A percentile compares a stretch with the other conserved stretches of the same genome.
phyloP scores from a whole-genome alignment of 2,329 filamentous ascomycete species.

The Acrocalymma vagum region DNA sequence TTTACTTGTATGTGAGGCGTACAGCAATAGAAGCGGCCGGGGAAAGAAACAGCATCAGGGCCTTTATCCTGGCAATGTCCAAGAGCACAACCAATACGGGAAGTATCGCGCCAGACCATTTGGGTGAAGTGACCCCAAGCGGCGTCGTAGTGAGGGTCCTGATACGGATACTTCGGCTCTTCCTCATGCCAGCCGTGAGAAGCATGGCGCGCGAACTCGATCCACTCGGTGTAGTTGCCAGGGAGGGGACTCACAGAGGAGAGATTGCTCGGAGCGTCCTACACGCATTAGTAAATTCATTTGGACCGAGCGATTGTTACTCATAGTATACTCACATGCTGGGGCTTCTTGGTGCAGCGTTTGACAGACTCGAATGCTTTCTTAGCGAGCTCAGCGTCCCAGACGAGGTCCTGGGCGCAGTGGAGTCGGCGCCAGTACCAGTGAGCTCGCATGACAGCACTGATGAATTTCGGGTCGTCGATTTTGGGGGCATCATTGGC shows the following conservation, averaged over 20 bases:
- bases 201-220: conserved; percentile 36
- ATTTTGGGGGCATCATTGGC: conserved; percentile 31
- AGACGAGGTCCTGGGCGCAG: conserved; percentile 44
- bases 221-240: conserved; percentile 31
- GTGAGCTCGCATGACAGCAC: conserved; percentile 43
- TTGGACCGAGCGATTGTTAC: neutral
- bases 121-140: conserved; percentile 49
- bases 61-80: conserved; percentile 29
- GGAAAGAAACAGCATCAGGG: conserved; percentile 24
- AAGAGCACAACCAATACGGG: conserved; percentile 46
- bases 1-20: conserved; percentile 14
- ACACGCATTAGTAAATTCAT: conserved; percentile 11
- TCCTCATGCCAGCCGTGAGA: conserved; percentile 48
- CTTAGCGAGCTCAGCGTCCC: conserved; percentile 38
- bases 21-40: conserved; percentile 49
- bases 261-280: conserved; percentile 45
- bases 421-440: conserved; percentile 47
- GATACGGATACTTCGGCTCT: conserved; percentile 44
- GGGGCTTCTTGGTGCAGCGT: conserved; percentile 30
- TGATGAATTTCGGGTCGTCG: conserved; percentile 40
- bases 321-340: conserved; percentile 30
- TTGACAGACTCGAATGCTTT: conserved; percentile 33
- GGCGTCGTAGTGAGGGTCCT: conserved; percentile 35
- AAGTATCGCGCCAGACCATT: conserved; percentile 48
- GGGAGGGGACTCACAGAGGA: conserved; percentile 35